Percentiles rank a stretch among this genome's conserved stretches.
Evolutionary conservation across 2,329 filamentous ascomycete species (phyloP).

Genomic region (Aspergillus fischeri): DNA sequence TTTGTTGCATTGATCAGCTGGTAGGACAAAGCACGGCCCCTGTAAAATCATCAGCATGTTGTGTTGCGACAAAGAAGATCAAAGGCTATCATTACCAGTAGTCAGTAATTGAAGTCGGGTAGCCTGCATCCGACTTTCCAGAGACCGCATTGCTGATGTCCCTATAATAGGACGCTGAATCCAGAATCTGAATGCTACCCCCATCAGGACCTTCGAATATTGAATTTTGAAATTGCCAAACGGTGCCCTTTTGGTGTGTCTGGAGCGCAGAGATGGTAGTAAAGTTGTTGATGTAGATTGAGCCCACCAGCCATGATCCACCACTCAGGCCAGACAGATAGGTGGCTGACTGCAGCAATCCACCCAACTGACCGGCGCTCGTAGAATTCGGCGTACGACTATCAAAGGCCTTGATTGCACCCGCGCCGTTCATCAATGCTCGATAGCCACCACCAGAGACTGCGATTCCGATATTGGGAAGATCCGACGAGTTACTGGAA

Average conservation of each 20-base stretch:
- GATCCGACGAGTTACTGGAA: constrained; percentile 50
- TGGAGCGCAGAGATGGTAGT: constrained; percentile 54
- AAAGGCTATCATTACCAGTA: constrained; percentile 58
- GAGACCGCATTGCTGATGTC: constrained; percentile 56
- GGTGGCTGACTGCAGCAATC: constrained; percentile 74
- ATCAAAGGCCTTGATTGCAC: constrained; percentile 76
- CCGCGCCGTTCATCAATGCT: constrained; percentile 83
- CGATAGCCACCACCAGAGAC: constrained; percentile 82
- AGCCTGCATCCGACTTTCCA: constrained; percentile 61
- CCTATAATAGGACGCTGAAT: constrained; percentile 59
- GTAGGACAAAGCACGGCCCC: constrained; percentile 71
- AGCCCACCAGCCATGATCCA: constrained; percentile 79
- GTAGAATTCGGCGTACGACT: constrained; percentile 63
- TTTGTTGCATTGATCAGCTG: constrained; percentile 72
- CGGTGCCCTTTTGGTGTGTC: constrained; percentile 15
- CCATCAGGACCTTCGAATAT: constrained; percentile 47
- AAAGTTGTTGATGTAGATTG: constrained; percentile 77
- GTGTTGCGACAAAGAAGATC: neutral
- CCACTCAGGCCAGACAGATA: constrained; percentile 81
- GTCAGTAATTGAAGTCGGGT: constrained; percentile 72
- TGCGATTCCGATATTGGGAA: constrained; percentile 72
- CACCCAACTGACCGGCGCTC: constrained; percentile 66
- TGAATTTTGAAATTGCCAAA: constrained; percentile 30
- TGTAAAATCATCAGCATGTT: constrained; percentile 3
- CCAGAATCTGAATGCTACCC: constrained; percentile 37